A percentile compares a stretch with the other conserved stretches of the same genome.
Conservation (phyloP, 345 rosid species). For the Mercurialis annua region DNA sequence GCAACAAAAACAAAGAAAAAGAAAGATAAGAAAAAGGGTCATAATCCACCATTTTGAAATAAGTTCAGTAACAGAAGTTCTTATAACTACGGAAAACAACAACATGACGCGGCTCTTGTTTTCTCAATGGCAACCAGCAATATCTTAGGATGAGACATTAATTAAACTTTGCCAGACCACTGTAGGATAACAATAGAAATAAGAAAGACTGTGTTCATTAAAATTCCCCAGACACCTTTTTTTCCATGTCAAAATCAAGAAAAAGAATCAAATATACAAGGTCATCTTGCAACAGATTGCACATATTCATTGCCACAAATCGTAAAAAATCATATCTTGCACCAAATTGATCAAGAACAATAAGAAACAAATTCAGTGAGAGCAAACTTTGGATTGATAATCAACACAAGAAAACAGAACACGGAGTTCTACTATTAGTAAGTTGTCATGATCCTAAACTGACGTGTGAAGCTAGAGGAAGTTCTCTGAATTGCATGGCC, state of each 20-base stretch:
- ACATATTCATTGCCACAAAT: background rate
- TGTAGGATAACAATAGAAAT: background rate
- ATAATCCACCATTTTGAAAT: background rate
- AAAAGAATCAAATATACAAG: background rate
- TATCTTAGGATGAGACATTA: background rate
- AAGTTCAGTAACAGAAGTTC: background rate
- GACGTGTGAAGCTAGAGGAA: constrained; percentile 1
- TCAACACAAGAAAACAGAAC: constrained; percentile 1
- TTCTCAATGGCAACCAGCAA: background rate
- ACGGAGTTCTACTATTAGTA: background rate
- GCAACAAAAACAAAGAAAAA: background rate
- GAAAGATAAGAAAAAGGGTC: background rate
- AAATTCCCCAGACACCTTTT: constrained; percentile 1
- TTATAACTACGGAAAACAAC: background rate
- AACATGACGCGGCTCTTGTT: too few relatives aligned
- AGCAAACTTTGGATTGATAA: background rate
- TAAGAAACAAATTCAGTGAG: background rate
- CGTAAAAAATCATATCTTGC: constrained; percentile 1
- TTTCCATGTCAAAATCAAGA: background rate
- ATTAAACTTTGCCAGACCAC: background rate
- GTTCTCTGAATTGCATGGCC: background rate
- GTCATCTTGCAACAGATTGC: background rate
- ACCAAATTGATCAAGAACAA: background rate
- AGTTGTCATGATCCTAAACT: background rate
- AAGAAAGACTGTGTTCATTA: background rate